Base-by-base conservation (phyloP, 345 rosid species). In the Ceriops tagal region DNA sequence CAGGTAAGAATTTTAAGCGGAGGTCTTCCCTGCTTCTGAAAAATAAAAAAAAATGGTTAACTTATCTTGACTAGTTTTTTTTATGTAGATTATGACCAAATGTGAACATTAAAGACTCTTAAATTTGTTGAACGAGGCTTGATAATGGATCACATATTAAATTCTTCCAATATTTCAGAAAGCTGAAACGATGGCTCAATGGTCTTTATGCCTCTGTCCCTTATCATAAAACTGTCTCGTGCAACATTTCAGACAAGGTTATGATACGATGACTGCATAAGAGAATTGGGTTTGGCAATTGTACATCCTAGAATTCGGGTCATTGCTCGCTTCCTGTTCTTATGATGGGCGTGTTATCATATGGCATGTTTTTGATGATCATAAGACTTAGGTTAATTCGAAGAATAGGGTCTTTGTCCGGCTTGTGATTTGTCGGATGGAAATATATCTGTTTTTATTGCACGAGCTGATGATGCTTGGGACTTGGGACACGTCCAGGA, bases 281-380 rank as follows among this genome's bases (percentile, higher is more conserved):
- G 60, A 64, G 77, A 24, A 71, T 71, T 31, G 83, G 78, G 28
- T 78, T 77, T 55, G 35, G 76, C 57, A 80, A 51, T 68, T 70
- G 76, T 9, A 60, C 67, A 9, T 77, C 83, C 19, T 76, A 76
- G 24, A 64, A 31, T 71, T 64, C 8, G 64, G 69, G 62, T 64
- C 69, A 37, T 64, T 71, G 75, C 69, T 71, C 16, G 69, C 69
- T 55, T 64, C 69, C 9, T 71, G 75, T 57, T 71, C 75, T 24
- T 71, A 71, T 46, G 69, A 71, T 57, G 69, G 69, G 5, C 64
- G 75, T 43, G 58, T 71, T 19, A 46, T 71, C 53, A 21, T 71
- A 31, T 71, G 75, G 69, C 69, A 62, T 46, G 64, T 71, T 20
- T 71, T 71, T 37, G 64, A 64, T 55, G 64, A 71, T 31, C 75